Conservation (phyloP, 176 grass and related monocot genomes). For the Aegilops longissima region DNA sequence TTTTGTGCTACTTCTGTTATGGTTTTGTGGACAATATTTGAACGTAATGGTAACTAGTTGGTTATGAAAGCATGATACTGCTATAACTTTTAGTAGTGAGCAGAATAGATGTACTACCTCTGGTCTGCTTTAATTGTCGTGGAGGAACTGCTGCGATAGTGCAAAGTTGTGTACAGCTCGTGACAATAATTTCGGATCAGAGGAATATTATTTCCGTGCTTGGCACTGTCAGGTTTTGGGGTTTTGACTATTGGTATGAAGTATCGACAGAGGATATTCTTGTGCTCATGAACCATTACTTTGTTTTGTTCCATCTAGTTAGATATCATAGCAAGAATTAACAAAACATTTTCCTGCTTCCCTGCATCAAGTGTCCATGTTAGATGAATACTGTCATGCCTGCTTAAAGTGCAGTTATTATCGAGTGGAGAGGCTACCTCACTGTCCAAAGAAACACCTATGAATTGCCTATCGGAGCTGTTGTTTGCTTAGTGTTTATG, state of each 20-base stretch:
- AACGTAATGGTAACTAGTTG: neutral
- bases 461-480: neutral
- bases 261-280: neutral
- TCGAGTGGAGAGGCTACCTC: neutral
- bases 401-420: neutral
- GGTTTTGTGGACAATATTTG: neutral
- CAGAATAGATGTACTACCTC: neutral
- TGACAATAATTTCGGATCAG: too few relatives aligned
- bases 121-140: too few relatives aligned
- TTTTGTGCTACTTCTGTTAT: neutral
- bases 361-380: neutral
- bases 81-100: neutral
- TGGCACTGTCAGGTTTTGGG: neutral
- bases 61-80: neutral
- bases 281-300: neutral
- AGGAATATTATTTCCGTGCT: neutral
- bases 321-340: neutral
- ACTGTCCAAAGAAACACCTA: neutral
- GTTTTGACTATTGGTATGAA: neutral
- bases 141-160: too few relatives aligned
- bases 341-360: constrained; percentile 16
- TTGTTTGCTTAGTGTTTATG: neutral
- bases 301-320: neutral
- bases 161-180: too few relatives aligned
- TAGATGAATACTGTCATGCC: neutral